Base-by-base conservation (phyloP, 1,284 basidiomycete genomes). In the Microbotryomycetes sp. region DNA sequence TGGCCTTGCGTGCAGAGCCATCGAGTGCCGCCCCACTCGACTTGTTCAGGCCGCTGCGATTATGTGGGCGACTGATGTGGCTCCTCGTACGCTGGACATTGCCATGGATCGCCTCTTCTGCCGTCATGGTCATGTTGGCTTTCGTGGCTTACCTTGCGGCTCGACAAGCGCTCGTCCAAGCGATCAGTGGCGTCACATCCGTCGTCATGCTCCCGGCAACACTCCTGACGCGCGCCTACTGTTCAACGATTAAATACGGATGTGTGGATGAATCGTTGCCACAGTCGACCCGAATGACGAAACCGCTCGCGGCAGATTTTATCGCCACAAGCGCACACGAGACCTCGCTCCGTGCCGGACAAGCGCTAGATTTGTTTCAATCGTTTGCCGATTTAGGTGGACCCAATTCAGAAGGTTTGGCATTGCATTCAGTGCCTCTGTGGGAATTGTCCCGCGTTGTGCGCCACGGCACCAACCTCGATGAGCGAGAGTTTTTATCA, bases 401-500 rank as follows among this genome's bases (percentile, higher is more conserved):
- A 11, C 35, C 35, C 9, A 18, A 41, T 41, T 41, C 35, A 41
- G 35, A 9, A 11, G 35, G 35, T 41, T 41, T 41, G 35, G 18
- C 35, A 18, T 41, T 41, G 18, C 35, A 41, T 11, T 18, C 35
- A 11, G 35, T 41, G 9, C 11, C 35, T 11, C 11, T 52, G 28
- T 24, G 1, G 50, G 50, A 52, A n/a, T 9, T 24, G 24, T 7
- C n/a, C 1, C n/a, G n/a, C 50, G n/a, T 52, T n/a, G 50, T 29
- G 26, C n/a, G 29, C 18, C n/a, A 24, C 15, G n/a, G n/a, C n/a
- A 26, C 23, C 18, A 51, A 6, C 18, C 5, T 73, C 11, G 69
- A 66, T 15, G 60, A 66, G 23, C 55, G 64, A 23, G 63, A 69
- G 2, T 55, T 58, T 24, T 26, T 72, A 2, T 52, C 61, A 18